A percentile compares a stretch with the other conserved stretches of the same genome.
These are phyloP conservation scores for Lycium barbarum DNA, from an alignment of 257 asterid genomes.

Conservation along the genomic window DNA sequence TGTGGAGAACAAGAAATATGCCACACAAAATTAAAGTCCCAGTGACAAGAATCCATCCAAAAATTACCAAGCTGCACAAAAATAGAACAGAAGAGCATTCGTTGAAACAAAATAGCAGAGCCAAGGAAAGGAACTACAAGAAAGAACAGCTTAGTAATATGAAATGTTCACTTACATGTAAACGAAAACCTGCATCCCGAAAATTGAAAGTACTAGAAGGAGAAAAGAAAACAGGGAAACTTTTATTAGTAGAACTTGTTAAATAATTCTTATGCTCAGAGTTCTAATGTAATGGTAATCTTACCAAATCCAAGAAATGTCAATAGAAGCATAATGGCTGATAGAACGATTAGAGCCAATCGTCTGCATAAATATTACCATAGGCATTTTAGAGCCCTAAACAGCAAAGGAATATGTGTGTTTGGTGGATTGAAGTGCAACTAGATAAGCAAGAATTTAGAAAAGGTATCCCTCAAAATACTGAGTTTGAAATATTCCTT, in stretches of 20 bases:
- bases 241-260: not conserved
- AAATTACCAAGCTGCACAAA: conserved; percentile 74
- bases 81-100: conserved; percentile 33
- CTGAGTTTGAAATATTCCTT: not conserved
- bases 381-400: not conserved
- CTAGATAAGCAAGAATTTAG: conserved; percentile 2
- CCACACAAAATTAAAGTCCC: conserved; percentile 87
- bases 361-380: conserved; percentile 64
- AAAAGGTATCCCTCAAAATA: conserved; percentile 1
- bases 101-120: conserved; percentile 6
- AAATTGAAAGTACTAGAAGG: conserved; percentile 76
- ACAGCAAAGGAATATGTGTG: not conserved
- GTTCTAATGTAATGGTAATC: conserved; percentile 13
- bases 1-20: conserved; percentile 85
- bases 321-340: conserved; percentile 84
- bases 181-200: conserved; percentile 81
- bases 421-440: conserved; percentile 15
- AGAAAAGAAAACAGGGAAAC: not conserved
- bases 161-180: conserved; percentile 69
- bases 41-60: conserved; percentile 90
- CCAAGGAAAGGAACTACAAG: not conserved
- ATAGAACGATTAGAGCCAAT: conserved; percentile 80
- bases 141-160: conserved; percentile 22
- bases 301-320: conserved; percentile 92
- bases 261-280: not conserved